These are phyloP conservation scores for Tricholoma terreum DNA, from an alignment of 768 basidiomycete genomes.

Conservation along the genomic window DNA sequence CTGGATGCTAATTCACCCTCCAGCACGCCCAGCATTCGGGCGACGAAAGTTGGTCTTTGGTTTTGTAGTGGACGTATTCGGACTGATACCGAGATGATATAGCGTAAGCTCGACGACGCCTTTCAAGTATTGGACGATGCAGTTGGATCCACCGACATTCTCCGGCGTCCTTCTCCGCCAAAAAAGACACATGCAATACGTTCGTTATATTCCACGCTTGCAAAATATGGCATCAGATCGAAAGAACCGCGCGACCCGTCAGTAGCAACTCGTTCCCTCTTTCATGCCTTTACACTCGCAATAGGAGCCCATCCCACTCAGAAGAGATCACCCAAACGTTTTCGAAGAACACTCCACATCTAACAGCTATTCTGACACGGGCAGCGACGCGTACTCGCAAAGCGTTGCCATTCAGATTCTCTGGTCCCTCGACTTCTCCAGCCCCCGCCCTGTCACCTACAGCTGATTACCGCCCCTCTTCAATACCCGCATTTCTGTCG, in stretches of 20 bases:
- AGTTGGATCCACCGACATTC: slow-evolving; percentile 37
- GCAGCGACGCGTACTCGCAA: slow-evolving; percentile 56
- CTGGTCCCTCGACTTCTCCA: slow-evolving; percentile 27
- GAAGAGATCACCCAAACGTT: slow-evolving; percentile 19
- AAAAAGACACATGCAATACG: slow-evolving; percentile 50
- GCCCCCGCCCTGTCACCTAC: slow-evolving; percentile 31
- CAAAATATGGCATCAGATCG: slow-evolving; percentile 70
- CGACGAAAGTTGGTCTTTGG: slow-evolving; percentile 13
- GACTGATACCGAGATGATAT: neutral
- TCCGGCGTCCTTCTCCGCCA: slow-evolving; percentile 42
- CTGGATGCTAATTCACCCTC: neutral
- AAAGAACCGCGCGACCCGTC: slow-evolving; percentile 38
- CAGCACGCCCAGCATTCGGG: slow-evolving; percentile 6
- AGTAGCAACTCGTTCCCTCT: slow-evolving; percentile 2
- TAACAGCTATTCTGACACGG: slow-evolving; percentile 69
- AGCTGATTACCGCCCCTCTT: slow-evolving; percentile 77
- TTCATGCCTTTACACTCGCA: neutral
- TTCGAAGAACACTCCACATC: slow-evolving; percentile 63
- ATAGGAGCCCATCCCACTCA: slow-evolving; percentile 4
- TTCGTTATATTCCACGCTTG: slow-evolving; percentile 73
- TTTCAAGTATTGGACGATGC: slow-evolving; percentile 69
- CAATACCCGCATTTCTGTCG: slow-evolving; percentile 65
- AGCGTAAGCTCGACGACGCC: slow-evolving; percentile 85
- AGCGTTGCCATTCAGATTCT: slow-evolving; percentile 43
- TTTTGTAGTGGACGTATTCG: neutral